Base-by-base conservation (phyloP, 805 yeast species). In the Sugiyamaella marilandica region DNA sequence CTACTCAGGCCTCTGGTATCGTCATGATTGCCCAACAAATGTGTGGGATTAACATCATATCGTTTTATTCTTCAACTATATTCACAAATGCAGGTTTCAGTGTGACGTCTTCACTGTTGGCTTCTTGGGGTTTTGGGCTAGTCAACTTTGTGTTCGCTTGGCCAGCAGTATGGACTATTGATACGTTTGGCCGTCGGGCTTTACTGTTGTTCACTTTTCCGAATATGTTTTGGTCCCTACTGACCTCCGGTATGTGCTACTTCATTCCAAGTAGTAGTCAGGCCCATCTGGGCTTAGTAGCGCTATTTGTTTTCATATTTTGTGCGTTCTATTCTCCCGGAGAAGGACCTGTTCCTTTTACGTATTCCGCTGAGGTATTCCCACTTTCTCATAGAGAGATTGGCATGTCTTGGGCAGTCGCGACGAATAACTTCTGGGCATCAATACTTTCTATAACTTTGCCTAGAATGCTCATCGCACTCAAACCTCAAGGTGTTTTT, bases 11-110 rank as follows among this genome's bases (percentile, higher is more conserved):
- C 53, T 81, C 94, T 4, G 83, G 84, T 78, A 76, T 86, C 57
- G 87, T 83, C 55, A 87, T 89, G 81, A 85, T 87, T 65, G 84
- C 84, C 86, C 95, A 87, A 72, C 95, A 88, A 66, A 85, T 87
- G 72, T 87, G 95, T 70, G 95, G 95, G 59, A 80, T 88, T 66
- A 88, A 87, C 64, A 91, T 87, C 51, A 85, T 87, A 68, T 90
- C 94, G 18, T 85, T 87, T 70, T 87, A 86, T 69, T 85, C 92
- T 0, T 83, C 91, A 0, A 75, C 86, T 10, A 87, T 87, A 55
- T 87, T 87, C 69, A 68, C 76, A 21, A 77, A 81, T 53, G 80
- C 89, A 21, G 84, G 84, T 44, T 82, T 84, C 66, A 67, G 77
- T 41, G 52, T 39, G 16, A 31, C 26, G 36, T 67, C 77, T 35